Percentiles rank a stretch among this genome's conserved stretches.
Evolutionary conservation across 306 rosid species (phyloP).

Genomic region (Cucurbita ficifolia): DNA sequence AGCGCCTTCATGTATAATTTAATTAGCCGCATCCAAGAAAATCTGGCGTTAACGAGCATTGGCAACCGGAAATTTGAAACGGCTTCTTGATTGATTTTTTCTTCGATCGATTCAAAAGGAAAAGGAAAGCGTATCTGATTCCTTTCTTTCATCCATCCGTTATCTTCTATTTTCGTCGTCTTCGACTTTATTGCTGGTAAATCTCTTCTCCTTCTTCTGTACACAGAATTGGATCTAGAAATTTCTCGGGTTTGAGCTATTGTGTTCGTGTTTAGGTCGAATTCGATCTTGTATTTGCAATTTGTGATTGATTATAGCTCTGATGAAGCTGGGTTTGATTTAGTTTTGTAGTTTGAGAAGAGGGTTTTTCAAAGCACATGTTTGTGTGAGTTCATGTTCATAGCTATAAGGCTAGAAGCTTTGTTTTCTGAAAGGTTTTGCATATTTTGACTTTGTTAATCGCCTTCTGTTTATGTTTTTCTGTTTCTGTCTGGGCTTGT

Average conservation of each 20-base stretch:
- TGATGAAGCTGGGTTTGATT: neutral
- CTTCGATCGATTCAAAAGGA: neutral
- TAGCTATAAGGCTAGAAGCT: neutral
- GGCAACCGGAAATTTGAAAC: neutral
- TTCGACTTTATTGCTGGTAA: neutral
- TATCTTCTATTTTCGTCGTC: neutral
- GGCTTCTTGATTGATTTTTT: neutral
- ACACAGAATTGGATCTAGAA: neutral
- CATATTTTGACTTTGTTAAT: neutral
- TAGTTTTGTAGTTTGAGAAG: neutral
- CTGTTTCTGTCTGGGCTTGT: neutral
- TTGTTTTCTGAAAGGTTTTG: neutral
- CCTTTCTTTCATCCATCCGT: neutral
- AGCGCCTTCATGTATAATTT: neutral
- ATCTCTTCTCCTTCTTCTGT: constrained; percentile 1
- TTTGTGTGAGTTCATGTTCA: neutral
- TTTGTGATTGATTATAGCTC: neutral
- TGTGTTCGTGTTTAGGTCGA: neutral
- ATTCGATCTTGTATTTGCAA: neutral
- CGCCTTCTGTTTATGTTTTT: neutral
- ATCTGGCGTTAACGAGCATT: neutral
- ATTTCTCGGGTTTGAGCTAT: neutral
- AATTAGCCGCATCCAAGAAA: neutral
- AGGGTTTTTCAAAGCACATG: neutral
- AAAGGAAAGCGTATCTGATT: neutral